These are phyloP conservation scores for Epichloe sibirici DNA, from an alignment of 2,329 filamentous ascomycete genomes.

Conservation along the genomic window DNA sequence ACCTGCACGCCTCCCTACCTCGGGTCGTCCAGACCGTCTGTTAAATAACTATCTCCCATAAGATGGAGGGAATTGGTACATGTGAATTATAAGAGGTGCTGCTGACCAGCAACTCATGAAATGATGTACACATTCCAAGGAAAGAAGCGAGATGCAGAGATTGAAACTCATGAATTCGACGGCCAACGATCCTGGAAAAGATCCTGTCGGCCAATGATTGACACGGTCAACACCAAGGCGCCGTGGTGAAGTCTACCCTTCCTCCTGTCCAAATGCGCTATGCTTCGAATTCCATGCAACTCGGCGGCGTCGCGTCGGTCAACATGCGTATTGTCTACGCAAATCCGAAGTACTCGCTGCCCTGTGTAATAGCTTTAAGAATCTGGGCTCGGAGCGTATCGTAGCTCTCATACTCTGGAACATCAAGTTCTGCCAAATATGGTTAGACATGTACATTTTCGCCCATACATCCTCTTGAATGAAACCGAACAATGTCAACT, in stretches of 20 bases:
- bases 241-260: neutral
- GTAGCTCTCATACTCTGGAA: constrained; percentile 96
- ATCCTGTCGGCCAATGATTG: neutral
- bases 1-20: constrained; percentile 22
- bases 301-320: neutral
- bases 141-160: neutral
- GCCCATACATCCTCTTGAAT: constrained; percentile 1
- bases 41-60: neutral
- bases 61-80: neutral
- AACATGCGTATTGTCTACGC: constrained; percentile 43
- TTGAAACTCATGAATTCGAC: neutral
- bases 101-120: neutral
- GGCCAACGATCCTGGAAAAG: neutral
- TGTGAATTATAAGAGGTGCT: neutral
- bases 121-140: neutral
- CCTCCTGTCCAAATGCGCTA: neutral
- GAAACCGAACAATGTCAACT: constrained; percentile 35
- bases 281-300: neutral
- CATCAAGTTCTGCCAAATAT: constrained; percentile 67
- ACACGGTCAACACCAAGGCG: constrained; percentile 5
- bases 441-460: neutral
- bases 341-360: constrained; percentile 95
- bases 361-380: constrained; percentile 93
- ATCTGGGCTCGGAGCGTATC: constrained; percentile 78
- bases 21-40: neutral